These are phyloP conservation scores for Lantana camara DNA, from an alignment of 257 asterid species.

Conservation along the genomic window DNA sequence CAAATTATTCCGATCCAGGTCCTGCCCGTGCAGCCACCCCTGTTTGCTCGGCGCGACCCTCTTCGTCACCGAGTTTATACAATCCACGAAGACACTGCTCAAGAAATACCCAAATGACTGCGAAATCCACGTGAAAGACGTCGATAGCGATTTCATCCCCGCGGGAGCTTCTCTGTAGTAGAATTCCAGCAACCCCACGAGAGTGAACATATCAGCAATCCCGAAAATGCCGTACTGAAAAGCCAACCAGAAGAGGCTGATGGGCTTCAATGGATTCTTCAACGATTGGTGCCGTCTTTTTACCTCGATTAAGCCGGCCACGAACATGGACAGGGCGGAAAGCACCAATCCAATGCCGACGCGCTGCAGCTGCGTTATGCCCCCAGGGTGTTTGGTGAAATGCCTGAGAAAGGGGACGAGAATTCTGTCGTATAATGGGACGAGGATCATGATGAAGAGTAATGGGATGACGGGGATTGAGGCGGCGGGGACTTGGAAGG, in stretches of 20 bases:
- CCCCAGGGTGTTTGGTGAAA: conserved; percentile 58
- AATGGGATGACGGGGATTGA: conserved; percentile 67
- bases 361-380: conserved; percentile 69
- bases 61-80: conserved; percentile 51
- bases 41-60: conserved; percentile 39
- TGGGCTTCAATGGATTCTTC: conserved; percentile 43
- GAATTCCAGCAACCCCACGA: conserved; percentile 76
- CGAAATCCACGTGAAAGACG: conserved; percentile 70
- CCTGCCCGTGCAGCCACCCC: conserved; percentile 74
- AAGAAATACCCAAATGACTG: conserved; percentile 69
- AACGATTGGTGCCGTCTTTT: conserved; percentile 53
- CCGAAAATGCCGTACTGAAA: conserved; percentile 74
- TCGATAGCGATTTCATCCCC: conserved; percentile 80
- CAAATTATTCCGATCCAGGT: conserved; percentile 58
- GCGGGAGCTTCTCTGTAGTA: conserved; percentile 78
- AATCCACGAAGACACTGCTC: conserved; percentile 66
- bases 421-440: conserved; percentile 59
- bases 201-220: conserved; percentile 81
- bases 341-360: conserved; percentile 73
- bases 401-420: conserved; percentile 59
- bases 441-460: conserved; percentile 53
- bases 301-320: conserved; percentile 63
- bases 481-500: conserved; percentile 62
- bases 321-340: conserved; percentile 61
- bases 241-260: conserved; percentile 66